Evolutionary conservation across 2,329 filamentous ascomycete genomes (phyloP).

Genomic region (Aspergillus aculeatinus): DNA sequence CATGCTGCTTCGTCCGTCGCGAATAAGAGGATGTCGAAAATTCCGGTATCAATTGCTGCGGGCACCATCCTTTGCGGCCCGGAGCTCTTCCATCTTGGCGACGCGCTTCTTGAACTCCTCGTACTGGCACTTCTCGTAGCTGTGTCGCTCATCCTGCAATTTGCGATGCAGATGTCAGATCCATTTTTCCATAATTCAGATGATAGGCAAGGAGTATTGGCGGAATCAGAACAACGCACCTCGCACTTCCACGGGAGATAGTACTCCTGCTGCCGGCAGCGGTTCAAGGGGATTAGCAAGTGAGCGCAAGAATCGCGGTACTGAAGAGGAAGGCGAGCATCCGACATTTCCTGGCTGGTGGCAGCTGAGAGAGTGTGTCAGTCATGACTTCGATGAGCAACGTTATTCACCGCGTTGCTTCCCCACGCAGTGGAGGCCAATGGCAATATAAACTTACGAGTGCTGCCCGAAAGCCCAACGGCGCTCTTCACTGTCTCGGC

Average conservation of each 20-base stretch:
- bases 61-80: conserved; percentile 77
- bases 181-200: not conserved
- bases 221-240: conserved; percentile 56
- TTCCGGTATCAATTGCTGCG: conserved; percentile 69
- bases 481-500: conserved; percentile 50
- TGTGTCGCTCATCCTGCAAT: conserved; percentile 83
- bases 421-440: conserved; percentile 20
- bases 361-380: conserved; percentile 27
- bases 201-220: not conserved
- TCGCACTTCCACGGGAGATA: conserved; percentile 98
- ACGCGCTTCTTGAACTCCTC: conserved; percentile 98
- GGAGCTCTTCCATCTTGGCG: conserved; percentile 96
- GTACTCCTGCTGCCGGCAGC: conserved; percentile 86
- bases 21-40: conserved; percentile 23
- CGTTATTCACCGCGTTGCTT: conserved; percentile 9
- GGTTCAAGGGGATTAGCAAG: conserved; percentile 92
- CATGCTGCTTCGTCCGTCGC: conserved; percentile 30
- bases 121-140: conserved; percentile 99
- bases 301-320: conserved; percentile 96
- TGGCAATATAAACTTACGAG: conserved; percentile 35
- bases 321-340: conserved; percentile 78
- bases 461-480: conserved; percentile 45
- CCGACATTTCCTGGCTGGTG: conserved; percentile 83
- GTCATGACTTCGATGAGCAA: conserved; percentile 8
- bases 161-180: conserved; percentile 7